Evolutionary conservation across 352 stramenopile species (phyloP).

Genomic region (Peronosclerospora sorghi): DNA sequence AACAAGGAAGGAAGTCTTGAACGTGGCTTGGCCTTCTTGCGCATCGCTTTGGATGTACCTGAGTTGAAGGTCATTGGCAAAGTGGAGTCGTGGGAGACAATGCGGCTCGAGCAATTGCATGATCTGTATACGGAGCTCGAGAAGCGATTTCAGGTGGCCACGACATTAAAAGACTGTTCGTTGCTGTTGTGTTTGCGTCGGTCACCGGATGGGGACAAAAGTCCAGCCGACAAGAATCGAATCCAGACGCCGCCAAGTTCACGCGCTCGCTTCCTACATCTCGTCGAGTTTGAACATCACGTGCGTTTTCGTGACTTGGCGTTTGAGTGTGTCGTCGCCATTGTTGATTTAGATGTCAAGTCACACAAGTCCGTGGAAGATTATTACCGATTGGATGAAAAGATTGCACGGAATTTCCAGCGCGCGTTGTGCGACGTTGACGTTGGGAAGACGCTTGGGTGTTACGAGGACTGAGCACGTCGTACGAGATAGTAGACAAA

Average conservation of each 20-base stretch:
- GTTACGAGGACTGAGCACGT: conserved; percentile 25
- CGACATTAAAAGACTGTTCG: conserved; percentile 79
- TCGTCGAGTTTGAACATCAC: conserved; percentile 57
- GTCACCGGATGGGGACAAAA: conserved; percentile 17
- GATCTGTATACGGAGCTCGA: conserved; percentile 48
- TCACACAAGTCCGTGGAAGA: conserved; percentile 77
- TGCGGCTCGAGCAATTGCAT: conserved; percentile 32
- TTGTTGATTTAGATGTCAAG: conserved; percentile 83
- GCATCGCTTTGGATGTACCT: conserved; percentile 28
- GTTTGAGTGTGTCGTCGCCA: conserved; percentile 71
- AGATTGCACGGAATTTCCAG: conserved; percentile 58
- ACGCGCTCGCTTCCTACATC: conserved; percentile 37
- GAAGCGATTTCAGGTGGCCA: conserved; percentile 72
- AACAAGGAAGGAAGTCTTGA: conserved; percentile 35
- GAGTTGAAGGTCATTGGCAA: conserved; percentile 27
- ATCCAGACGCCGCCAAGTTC: conserved; percentile 12
- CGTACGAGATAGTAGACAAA: background rate
- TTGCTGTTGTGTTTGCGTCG: conserved; percentile 62
- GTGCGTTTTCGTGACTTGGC: conserved; percentile 48
- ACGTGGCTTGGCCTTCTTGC: conserved; percentile 39
- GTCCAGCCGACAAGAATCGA: conserved; percentile 2
- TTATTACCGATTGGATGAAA: conserved; percentile 73
- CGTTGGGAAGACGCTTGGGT: conserved; percentile 21
- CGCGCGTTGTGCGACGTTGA: conserved; percentile 27
- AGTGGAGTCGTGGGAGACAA: conserved; percentile 23